A percentile compares a stretch with the other conserved stretches of the same genome.
Conservation (phyloP, 352 stramenopile species). For the Phytophthora sp. region DNA sequence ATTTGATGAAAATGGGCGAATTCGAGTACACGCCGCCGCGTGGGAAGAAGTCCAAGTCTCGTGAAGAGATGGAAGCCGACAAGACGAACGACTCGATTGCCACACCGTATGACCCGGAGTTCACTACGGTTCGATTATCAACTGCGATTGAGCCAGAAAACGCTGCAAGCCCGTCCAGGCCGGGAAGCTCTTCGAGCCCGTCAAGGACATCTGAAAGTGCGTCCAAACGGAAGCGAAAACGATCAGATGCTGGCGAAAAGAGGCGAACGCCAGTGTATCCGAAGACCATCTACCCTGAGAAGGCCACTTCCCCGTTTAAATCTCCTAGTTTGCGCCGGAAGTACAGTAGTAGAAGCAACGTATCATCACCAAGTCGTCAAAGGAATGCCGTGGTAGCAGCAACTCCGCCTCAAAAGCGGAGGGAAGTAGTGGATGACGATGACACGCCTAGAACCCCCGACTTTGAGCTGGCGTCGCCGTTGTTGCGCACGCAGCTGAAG, state of each 20-base stretch:
- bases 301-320: constrained; percentile 30
- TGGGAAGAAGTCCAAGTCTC: constrained; percentile 25
- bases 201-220: constrained; percentile 24
- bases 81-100: constrained; percentile 38
- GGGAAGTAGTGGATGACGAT: constrained; percentile 45
- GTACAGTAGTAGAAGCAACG: constrained; percentile 63
- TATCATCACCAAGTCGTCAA: constrained; percentile 49
- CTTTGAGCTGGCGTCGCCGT: constrained; percentile 76
- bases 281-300: constrained; percentile 55
- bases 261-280: constrained; percentile 40
- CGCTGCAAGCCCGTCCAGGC: not conserved
- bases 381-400: constrained; percentile 4
- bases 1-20: constrained; percentile 82
- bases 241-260: constrained; percentile 29
- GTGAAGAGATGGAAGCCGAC: constrained; percentile 29
- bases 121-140: constrained; percentile 54
- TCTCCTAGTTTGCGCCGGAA: constrained; percentile 69
- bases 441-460: constrained; percentile 68
- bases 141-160: constrained; percentile 26
- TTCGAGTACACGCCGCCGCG: constrained; percentile 78
- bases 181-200: constrained; percentile 6
- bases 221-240: constrained; percentile 58
- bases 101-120: constrained; percentile 58
- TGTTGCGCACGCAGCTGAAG: constrained; percentile 82
- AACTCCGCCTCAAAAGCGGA: constrained; percentile 33